Conservation (phyloP, 805 yeast species). For the Candida succiphila region DNA sequence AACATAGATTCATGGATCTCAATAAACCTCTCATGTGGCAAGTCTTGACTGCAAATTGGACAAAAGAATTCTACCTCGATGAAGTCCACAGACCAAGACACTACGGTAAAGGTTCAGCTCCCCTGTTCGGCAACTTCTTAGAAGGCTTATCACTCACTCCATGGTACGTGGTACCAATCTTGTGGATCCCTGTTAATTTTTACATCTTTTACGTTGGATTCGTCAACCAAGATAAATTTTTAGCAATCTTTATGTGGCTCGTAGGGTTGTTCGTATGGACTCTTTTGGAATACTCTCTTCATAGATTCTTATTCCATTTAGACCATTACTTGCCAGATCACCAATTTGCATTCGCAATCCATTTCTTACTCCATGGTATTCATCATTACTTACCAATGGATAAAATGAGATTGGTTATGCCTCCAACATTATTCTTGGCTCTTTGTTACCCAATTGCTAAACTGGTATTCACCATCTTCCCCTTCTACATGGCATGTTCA, state of each 20-base stretch:
- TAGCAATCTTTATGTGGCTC: conserved; percentile 49
- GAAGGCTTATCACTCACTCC: conserved; percentile 89
- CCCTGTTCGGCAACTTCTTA: conserved; percentile 85
- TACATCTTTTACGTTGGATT: conserved; percentile 54
- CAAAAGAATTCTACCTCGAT: conserved; percentile 85
- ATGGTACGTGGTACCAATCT: conserved; percentile 83
- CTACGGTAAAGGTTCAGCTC: conserved; percentile 96
- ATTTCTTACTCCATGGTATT: conserved; percentile 88
- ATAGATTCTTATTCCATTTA: conserved; percentile 88
- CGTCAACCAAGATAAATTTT: conserved; percentile 31
- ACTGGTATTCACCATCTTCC: conserved; percentile 66
- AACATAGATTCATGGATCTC: conserved; percentile 82
- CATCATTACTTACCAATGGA: conserved; percentile 99
- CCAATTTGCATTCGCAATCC: conserved; percentile 64
- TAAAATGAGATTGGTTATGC: conserved; percentile 84
- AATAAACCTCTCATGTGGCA: conserved; percentile 74
- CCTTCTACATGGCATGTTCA: conserved; percentile 77
- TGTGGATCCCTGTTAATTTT: conserved; percentile 81
- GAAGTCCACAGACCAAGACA: conserved; percentile 98
- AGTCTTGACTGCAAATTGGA: conserved; percentile 63
- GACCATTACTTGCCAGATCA: conserved; percentile 81
- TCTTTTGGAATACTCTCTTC: conserved; percentile 76
- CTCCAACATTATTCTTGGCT: conserved; percentile 74
- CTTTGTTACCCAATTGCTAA: conserved; percentile 75
- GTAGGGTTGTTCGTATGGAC: conserved; percentile 94